These are phyloP conservation scores for Boletus rubescentipes DNA, from an alignment of 768 basidiomycete species.

Conservation along the genomic window DNA sequence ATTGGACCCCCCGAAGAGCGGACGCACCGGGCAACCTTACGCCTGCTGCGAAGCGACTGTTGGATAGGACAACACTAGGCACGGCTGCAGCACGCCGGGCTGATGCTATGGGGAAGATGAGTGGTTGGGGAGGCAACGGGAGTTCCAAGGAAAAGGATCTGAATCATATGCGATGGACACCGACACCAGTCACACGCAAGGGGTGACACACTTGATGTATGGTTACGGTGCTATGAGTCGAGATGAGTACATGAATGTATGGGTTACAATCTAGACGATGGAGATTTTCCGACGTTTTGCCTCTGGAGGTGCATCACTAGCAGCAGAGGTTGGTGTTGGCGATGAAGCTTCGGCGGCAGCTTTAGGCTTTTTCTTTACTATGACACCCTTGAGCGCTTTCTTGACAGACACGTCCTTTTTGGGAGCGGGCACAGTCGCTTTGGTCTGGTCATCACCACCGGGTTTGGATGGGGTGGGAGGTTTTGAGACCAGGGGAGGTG, in stretches of 20 bases:
- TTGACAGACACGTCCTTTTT: conserved; percentile 61
- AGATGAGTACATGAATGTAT: conserved; percentile 11
- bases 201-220: conserved; percentile 16
- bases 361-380: conserved; percentile 76
- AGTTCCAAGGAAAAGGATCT: conserved; percentile 59
- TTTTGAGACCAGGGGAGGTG: conserved; percentile 32
- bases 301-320: conserved; percentile 36
- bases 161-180: conserved; percentile 74
- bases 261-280: conserved; percentile 25
- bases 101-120: conserved; percentile 61
- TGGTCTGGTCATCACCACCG: conserved; percentile 26
- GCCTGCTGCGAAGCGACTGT: conserved; percentile 76
- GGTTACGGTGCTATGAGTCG: conserved; percentile 9
- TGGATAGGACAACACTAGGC: conserved; percentile 71
- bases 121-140: conserved; percentile 52
- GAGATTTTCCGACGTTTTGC: conserved; percentile 62
- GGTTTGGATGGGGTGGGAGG: conserved; percentile 34
- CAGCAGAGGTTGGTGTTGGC: conserved; percentile 14
- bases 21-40: conserved; percentile 76
- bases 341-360: conserved; percentile 13
- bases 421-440: conserved; percentile 28
- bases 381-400: conserved; percentile 70
- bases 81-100: conserved; percentile 60
- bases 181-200: conserved; percentile 55
- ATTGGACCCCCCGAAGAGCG: conserved; percentile 73